Percentiles rank a stretch among this genome's conserved stretches.
These are phyloP conservation scores for Isoetes taiwanensis DNA, from an alignment of 75 land plant species.

Conservation along the genomic window DNA sequence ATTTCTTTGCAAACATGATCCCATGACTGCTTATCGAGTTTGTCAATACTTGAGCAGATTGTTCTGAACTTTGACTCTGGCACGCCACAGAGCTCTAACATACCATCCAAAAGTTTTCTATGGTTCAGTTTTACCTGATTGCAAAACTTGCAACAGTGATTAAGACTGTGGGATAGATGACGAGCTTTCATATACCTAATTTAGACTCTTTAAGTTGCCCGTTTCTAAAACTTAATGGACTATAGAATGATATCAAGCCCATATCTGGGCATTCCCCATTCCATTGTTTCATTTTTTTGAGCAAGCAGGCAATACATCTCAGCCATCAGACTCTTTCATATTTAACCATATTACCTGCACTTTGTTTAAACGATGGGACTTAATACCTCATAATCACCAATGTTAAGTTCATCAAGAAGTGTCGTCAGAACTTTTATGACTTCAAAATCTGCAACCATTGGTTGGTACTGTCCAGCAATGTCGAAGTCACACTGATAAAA, in stretches of 20 bases:
- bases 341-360: not conserved
- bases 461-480: constrained; percentile 66
- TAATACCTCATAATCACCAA: constrained; percentile 75
- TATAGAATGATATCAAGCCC: not conserved
- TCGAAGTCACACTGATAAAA: constrained; percentile 96
- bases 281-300: not conserved
- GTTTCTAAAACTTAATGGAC: too few relatives aligned
- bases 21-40: constrained; percentile 69
- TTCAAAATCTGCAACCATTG: constrained; percentile 83
- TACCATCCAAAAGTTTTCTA: constrained; percentile 64
- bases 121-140: constrained; percentile 80
- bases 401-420: constrained; percentile 55
- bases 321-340: too few relatives aligned
- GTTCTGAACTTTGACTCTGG: constrained; percentile 65
- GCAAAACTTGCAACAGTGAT: too few relatives aligned
- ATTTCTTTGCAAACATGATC: constrained; percentile 63
- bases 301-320: too few relatives aligned
- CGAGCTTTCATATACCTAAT: too few relatives aligned
- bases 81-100: constrained; percentile 81
- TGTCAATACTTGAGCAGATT: constrained; percentile 86
- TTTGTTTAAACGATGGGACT: not conserved
- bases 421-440: constrained; percentile 60
- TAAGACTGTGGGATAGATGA: too few relatives aligned
- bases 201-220: too few relatives aligned
- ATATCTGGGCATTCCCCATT: not conserved